A percentile compares a stretch with the other conserved stretches of the same genome.
Conservation (phyloP, 148 eudicot species). For the Suaeda aralocaspica region DNA sequence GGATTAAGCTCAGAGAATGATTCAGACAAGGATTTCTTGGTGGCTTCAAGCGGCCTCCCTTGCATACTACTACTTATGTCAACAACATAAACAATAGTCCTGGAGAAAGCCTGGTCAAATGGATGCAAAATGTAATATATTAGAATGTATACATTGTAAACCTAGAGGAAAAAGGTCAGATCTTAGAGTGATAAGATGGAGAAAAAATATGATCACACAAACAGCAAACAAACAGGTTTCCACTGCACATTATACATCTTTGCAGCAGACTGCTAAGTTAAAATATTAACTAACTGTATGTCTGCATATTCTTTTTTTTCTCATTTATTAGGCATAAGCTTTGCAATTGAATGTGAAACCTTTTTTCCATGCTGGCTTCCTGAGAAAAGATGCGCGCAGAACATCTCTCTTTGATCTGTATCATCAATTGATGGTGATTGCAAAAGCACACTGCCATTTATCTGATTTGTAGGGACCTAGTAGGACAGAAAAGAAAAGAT, state of each 20-base stretch:
- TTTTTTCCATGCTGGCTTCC: conserved; percentile 47
- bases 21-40: conserved; percentile 54
- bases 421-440: conserved; percentile 65
- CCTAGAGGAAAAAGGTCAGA: neutral
- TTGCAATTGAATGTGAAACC: conserved; percentile 30
- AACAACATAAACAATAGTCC: conserved; percentile 70
- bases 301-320: neutral
- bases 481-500: conserved; percentile 11
- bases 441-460: conserved; percentile 67
- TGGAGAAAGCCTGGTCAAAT: conserved; percentile 52
- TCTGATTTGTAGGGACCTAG: conserved; percentile 54
- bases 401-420: conserved; percentile 70
- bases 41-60: conserved; percentile 63
- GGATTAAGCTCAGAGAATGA: conserved; percentile 70
- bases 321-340: neutral
- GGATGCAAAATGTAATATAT: neutral
- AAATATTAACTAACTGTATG: neutral
- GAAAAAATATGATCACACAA: conserved; percentile 6
- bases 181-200: neutral
- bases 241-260: neutral
- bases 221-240: neutral
- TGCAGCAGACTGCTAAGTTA: conserved; percentile 7
- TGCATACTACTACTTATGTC: conserved; percentile 92
- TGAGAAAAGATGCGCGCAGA: conserved; percentile 65
- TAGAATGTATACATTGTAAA: neutral